These are phyloP conservation scores for Populus simonii DNA, from an alignment of 345 rosid species.

Conservation along the genomic window DNA sequence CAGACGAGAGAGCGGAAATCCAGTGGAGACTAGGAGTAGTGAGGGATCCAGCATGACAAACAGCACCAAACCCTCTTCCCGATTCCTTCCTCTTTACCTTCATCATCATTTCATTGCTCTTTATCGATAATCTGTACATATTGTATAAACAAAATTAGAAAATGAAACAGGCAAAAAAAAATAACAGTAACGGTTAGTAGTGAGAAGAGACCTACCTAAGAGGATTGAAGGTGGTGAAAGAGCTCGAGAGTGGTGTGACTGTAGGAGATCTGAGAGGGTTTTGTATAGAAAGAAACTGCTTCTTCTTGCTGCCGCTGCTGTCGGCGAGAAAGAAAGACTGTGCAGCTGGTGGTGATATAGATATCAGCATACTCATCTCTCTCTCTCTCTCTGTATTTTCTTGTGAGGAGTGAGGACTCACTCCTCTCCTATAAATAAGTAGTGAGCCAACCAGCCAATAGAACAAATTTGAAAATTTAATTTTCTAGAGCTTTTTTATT, in stretches of 20 bases:
- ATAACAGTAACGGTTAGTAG: background rate
- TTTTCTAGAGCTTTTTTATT: too few species aligned
- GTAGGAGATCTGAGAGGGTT: constrained; percentile 9
- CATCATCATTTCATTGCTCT: constrained; percentile 14
- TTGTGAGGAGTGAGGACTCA: too few species aligned
- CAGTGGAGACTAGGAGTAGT: constrained; percentile 56
- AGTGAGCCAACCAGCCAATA: too few species aligned
- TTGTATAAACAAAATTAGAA: background rate
- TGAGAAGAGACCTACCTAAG: constrained; percentile 37
- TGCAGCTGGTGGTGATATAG: constrained; percentile 5
- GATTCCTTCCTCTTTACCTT: constrained; percentile 23
- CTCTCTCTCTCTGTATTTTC: too few species aligned
- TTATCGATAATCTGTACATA: constrained; percentile 37
- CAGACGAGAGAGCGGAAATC: constrained; percentile 66
- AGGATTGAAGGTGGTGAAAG: constrained; percentile 48
- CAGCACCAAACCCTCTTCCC: constrained; percentile 50
- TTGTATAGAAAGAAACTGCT: constrained; percentile 13
- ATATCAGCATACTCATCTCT: too few species aligned
- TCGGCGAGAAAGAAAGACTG: constrained; percentile 30
- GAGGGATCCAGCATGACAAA: constrained; percentile 61
- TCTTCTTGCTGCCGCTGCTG: background rate
- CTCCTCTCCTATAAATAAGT: too few species aligned
- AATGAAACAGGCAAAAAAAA: background rate
- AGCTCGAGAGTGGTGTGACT: constrained; percentile 22
- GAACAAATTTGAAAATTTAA: too few species aligned